These are phyloP conservation scores for Ceratobasidium sp. DNA, from an alignment of 1,284 basidiomycete species.

Conservation along the genomic window DNA sequence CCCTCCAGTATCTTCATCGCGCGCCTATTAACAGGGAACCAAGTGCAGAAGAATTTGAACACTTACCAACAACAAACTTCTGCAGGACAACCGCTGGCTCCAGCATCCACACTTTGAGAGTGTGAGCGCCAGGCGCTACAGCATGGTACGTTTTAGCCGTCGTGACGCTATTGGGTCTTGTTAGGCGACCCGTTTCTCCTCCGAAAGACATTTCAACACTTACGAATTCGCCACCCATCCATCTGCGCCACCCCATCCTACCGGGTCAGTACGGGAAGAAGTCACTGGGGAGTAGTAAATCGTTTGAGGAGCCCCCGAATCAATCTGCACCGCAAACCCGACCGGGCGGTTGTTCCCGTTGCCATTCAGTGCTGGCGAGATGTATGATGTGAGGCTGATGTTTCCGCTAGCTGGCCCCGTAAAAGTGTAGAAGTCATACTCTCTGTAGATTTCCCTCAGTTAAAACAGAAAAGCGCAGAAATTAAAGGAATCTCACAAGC, in stretches of 20 bases:
- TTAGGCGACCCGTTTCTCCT: neutral
- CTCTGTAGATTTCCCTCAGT: constrained; percentile 58
- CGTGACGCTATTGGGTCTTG: constrained; percentile 55
- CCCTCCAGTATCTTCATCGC: constrained; percentile 70
- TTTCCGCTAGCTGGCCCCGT: constrained; percentile 63
- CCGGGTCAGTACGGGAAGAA: constrained; percentile 66
- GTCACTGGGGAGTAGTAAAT: constrained; percentile 68
- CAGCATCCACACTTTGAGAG: constrained; percentile 72
- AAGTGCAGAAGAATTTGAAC: too few relatives aligned
- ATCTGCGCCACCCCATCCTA: constrained; percentile 64
- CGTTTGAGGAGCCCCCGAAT: constrained; percentile 59
- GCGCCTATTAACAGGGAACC: neutral
- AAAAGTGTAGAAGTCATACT: constrained; percentile 78
- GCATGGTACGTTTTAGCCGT: constrained; percentile 60
- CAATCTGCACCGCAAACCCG: constrained; percentile 69
- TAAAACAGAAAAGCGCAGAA: too few relatives aligned
- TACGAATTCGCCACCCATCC: constrained; percentile 68
- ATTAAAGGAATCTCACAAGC: constrained; percentile 63
- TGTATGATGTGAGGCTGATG: constrained; percentile 63
- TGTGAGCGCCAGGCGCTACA: constrained; percentile 69
- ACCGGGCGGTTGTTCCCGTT: constrained; percentile 68
- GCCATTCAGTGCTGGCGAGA: constrained; percentile 74
- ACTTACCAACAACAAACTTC: constrained; percentile 71
- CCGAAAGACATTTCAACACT: neutral
- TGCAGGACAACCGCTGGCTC: constrained; percentile 73